phyloP scores from a whole-genome alignment of 108 stramenopile species.

The Cyclotella choctawhatcheeana region DNA sequence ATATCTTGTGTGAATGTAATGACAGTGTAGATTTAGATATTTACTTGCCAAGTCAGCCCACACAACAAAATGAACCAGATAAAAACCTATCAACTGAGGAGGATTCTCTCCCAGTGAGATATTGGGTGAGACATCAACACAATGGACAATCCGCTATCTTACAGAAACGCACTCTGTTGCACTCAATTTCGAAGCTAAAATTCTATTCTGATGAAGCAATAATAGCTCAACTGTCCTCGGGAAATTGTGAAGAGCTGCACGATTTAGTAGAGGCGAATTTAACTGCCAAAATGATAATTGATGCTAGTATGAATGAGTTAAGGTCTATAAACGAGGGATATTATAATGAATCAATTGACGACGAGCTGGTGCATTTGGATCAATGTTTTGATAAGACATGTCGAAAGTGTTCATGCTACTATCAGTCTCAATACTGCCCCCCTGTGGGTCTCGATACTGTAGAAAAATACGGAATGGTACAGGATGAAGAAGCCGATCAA shows the following conservation, averaged over 20 bases:
- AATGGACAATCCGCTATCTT: not conserved
- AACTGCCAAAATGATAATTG: slow-evolving; percentile 30
- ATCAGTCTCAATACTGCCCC: slow-evolving; percentile 25
- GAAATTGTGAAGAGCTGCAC: not conserved
- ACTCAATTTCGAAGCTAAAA: slow-evolving; percentile 4
- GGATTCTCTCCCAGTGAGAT: not conserved
- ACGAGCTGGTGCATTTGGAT: not conserved
- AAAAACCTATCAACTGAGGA: too few relatives aligned
- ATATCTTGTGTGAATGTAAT: not conserved
- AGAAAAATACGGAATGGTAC: not conserved
- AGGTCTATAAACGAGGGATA: not conserved
- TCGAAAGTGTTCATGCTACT: slow-evolving; percentile 4
- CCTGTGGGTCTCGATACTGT: slow-evolving; percentile 13
- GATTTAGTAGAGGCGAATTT: not conserved
- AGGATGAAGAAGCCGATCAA: slow-evolving; percentile 9
- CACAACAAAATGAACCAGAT: not conserved
- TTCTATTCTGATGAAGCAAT: slow-evolving; percentile 5
- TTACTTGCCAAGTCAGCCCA: not conserved
- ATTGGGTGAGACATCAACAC: not conserved
- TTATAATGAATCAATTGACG: not conserved
- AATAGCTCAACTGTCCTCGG: not conserved
- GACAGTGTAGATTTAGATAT: not conserved
- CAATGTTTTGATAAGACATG: not conserved
- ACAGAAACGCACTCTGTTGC: not conserved
- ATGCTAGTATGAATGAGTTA: slow-evolving; percentile 25